Base-by-base conservation (phyloP, 129 eudicot species). In the Logfia minima region DNA sequence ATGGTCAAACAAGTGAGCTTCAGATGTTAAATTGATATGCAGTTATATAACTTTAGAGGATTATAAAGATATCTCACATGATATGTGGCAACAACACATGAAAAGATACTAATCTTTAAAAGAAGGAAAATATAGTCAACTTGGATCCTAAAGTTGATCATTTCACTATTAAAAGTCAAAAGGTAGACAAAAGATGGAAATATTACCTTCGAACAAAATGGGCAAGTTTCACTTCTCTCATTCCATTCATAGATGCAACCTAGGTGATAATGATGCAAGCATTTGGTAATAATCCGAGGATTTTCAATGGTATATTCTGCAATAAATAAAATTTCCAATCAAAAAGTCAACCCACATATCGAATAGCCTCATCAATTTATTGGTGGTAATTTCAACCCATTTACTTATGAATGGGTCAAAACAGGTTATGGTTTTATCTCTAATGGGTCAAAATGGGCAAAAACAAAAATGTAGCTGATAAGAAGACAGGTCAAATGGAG, bases 191-290 rank as follows among this genome's bases (percentile, higher is more conserved):
- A 66, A 73, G 23, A 79, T 59, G 3, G 7, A 70, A 52, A 19
- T 5, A 29, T 80, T 75, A 80, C 84, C 84, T 80, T 68, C 1
- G 84, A 80, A 80, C 84, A 80, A 41, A 80, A 75, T 21, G 84
- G 84, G 31, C 84, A 80, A 2, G 84, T 80, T 80, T 80, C 79
- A 41, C 84, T 80, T 80, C 84, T 80, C 66, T 80, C 84, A 32
- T 75, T 80, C 84, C 84, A 80, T 67, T 80, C 84, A 17, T 80
- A 80, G 62, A 80, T 75, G 65, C 84, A 80, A 31, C 84, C 76
- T 48, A 80, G 63, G 58, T 80, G 84, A 80, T 74, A 80, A 75
- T 80, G 84, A 48, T 80, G 84, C 31, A 70, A 41, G 70, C 84
- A 80, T 75, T 80, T 80, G 52, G 84, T 80, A 45, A 80, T 22